Base-by-base conservation (phyloP, 192 early-diverging fungal species). In the Coemansia sp. region DNA sequence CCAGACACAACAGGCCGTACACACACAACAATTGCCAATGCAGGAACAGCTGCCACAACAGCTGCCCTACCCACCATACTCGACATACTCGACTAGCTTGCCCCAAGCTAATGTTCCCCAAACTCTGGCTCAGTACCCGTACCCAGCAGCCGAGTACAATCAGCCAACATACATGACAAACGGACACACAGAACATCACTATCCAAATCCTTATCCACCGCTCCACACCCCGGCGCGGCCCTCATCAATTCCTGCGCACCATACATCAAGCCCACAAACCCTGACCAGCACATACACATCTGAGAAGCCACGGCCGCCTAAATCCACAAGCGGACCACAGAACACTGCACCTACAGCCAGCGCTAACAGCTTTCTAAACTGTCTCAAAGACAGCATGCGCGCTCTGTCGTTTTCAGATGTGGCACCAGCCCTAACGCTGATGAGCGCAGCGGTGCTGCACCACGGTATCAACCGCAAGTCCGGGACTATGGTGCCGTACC, bases 381-480 rank as follows among this genome's bases (percentile, higher is more conserved):
- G 59, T 27, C 59, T 61, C 4, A 61, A 61, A 32, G 59, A 61
- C 45, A 61, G 59, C 19, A 19, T 61, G 11, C 25, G 23, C 29
- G 21, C 59, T 14, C 17, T 61, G n/a, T 12, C 43, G 23, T 32
- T 61, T 50, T 15, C 43, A 25, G 59, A 61, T 10, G 25, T 43
- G 6, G 23, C 35, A 6, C 59, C 59, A 10, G 47, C 48, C 11
- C n/a, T 61, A 2, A 61, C 59, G n/a, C n/a, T 61, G 25, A 9
- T 61, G 27, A 23, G 59, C 24, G 43, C 59, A 17, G 59, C 59
- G 3, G 19, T 61, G 8, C 6, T 50, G 25, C 73, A 75, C 56
- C 63, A 69, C n/a, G 39, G 37, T 14, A 65, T 52, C 27, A 47
- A 65, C 41, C 59, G 67, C 4, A 64, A 65, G 5, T 56, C 59